These are phyloP conservation scores for Sechiopsis laciniata DNA, from an alignment of 306 rosid species.

Conservation along the genomic window DNA sequence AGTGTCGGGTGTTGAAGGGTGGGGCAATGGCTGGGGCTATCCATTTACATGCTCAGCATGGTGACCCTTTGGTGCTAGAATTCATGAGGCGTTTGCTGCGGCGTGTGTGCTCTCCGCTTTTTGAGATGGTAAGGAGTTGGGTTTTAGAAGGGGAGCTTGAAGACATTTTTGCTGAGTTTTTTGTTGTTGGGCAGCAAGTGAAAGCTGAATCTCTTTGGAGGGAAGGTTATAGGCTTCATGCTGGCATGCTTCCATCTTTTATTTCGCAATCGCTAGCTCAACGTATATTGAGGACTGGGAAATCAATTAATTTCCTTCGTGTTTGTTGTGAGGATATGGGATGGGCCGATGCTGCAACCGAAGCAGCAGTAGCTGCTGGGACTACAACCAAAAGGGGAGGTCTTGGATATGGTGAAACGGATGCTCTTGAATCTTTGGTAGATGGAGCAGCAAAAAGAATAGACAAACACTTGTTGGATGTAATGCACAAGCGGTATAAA, in stretches of 20 bases:
- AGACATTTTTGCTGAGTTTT: conserved; percentile 80
- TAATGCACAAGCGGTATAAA: conserved; percentile 65
- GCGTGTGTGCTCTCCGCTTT: conserved; percentile 84
- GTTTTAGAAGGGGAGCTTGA: conserved; percentile 94
- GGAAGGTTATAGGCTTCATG: conserved; percentile 81
- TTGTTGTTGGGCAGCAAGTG: conserved; percentile 81
- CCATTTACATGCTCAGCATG: conserved; percentile 89
- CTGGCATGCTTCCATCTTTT: conserved; percentile 89
- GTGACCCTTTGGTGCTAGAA: conserved; percentile 85
- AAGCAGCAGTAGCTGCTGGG: conserved; percentile 71
- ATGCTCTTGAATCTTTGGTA: conserved; percentile 82
- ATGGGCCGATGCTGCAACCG: conserved; percentile 81
- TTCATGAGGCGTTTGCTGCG: conserved; percentile 69
- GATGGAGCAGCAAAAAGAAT: conserved; percentile 91
- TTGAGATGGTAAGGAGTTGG: conserved; percentile 93
- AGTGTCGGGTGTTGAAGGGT: conserved; percentile 74
- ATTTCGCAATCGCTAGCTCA: conserved; percentile 89
- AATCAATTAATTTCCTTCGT: conserved; percentile 87
- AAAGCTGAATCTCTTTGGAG: conserved; percentile 98
- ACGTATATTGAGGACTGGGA: conserved; percentile 86
- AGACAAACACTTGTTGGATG: conserved; percentile 84
- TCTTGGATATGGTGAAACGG: conserved; percentile 86
- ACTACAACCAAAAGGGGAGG: conserved; percentile 68
- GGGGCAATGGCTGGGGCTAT: conserved; percentile 91
- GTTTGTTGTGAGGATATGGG: conserved; percentile 94